Evolutionary conservation across 2,329 filamentous ascomycete genomes (phyloP).

Genomic region (Nemania sp.): DNA sequence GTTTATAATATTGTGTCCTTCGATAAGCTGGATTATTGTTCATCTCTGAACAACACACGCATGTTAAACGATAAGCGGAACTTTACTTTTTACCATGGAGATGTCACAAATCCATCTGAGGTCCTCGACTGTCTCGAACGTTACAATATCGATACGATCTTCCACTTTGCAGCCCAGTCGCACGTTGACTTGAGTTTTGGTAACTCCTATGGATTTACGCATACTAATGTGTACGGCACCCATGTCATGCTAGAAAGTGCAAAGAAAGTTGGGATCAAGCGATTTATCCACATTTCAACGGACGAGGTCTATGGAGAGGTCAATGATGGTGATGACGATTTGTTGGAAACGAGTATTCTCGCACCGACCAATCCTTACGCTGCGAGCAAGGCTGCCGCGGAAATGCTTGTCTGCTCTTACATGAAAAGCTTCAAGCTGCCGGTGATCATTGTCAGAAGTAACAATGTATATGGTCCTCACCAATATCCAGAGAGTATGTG

Average conservation of each 20-base stretch:
- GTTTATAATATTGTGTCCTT: slow-evolving; percentile 81
- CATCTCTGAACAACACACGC: slow-evolving; percentile 78
- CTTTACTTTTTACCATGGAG: slow-evolving; percentile 79
- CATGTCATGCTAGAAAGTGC: slow-evolving; percentile 79
- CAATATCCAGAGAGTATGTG: slow-evolving; percentile 79
- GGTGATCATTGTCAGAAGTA: slow-evolving; percentile 77
- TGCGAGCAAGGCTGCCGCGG: slow-evolving; percentile 78
- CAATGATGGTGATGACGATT: slow-evolving; percentile 69
- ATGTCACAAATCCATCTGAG: slow-evolving; percentile 71
- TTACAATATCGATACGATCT: slow-evolving; percentile 75
- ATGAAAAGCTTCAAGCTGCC: slow-evolving; percentile 81
- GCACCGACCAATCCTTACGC: slow-evolving; percentile 82
- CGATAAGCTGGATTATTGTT: slow-evolving; percentile 83
- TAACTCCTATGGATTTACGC: slow-evolving; percentile 80
- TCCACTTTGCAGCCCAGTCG: slow-evolving; percentile 85
- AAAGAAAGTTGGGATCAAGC: slow-evolving; percentile 68
- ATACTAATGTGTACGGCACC: slow-evolving; percentile 83
- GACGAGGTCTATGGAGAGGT: slow-evolving; percentile 87
- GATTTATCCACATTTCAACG: slow-evolving; percentile 82
- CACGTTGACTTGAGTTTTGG: slow-evolving; percentile 83
- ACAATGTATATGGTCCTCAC: slow-evolving; percentile 85
- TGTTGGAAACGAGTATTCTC: slow-evolving; percentile 73
- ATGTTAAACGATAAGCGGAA: slow-evolving; percentile 68
- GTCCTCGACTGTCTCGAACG: slow-evolving; percentile 72
- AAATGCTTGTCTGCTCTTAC: slow-evolving; percentile 88